Conservation (phyloP, 805 yeast genomes). For the Zygoascus biomembranicola region DNA sequence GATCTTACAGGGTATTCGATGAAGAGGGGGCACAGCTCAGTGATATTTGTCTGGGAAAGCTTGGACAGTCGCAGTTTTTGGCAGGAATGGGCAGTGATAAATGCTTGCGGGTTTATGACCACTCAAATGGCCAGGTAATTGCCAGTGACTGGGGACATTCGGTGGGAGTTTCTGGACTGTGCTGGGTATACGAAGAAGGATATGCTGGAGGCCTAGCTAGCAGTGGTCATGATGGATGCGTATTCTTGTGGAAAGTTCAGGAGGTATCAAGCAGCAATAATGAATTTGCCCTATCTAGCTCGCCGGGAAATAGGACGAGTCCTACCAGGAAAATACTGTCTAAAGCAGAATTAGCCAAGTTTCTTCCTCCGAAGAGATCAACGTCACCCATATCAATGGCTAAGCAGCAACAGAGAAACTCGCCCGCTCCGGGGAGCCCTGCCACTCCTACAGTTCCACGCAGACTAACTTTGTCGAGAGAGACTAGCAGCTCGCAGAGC, state of each 20-base stretch:
- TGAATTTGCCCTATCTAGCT: background rate
- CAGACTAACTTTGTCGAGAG: background rate
- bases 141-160: slow-evolving; percentile 55
- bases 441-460: background rate
- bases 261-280: background rate
- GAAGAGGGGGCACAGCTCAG: slow-evolving; percentile 18
- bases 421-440: slow-evolving; percentile 1
- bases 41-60: slow-evolving; percentile 9
- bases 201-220: slow-evolving; percentile 9
- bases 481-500: background rate
- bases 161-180: slow-evolving; percentile 41
- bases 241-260: slow-evolving; percentile 17
- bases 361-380: slow-evolving; percentile 2
- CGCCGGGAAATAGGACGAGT: slow-evolving; percentile 1
- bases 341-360: slow-evolving; percentile 16
- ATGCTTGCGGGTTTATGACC: slow-evolving; percentile 44
- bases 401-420: background rate
- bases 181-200: slow-evolving; percentile 11
- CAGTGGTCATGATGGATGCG: slow-evolving; percentile 22
- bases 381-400: slow-evolving; percentile 1
- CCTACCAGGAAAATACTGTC: slow-evolving; percentile 18
- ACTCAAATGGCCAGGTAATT: slow-evolving; percentile 37
- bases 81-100: slow-evolving; percentile 42
- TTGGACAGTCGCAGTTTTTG: slow-evolving; percentile 15
- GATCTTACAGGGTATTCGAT: slow-evolving; percentile 36